Conservation (phyloP, 1,284 basidiomycete species). For the Papiliotrema terrestris region DNA sequence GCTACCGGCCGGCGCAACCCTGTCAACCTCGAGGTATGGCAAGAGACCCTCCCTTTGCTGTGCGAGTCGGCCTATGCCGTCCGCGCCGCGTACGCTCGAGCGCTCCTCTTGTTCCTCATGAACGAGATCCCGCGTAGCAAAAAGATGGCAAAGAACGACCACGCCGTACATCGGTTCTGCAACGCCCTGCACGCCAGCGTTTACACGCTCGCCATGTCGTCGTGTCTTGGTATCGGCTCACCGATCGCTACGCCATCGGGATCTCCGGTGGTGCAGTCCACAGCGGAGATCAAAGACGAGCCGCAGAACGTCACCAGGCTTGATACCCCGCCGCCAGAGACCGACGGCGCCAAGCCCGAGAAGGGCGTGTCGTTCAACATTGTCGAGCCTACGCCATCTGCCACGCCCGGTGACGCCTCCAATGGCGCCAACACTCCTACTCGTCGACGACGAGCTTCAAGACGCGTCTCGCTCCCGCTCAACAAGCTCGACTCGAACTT, state of each 20-base stretch:
- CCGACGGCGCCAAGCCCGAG: constrained; percentile 4
- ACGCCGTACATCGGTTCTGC: constrained; percentile 57
- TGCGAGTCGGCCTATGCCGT: constrained; percentile 71
- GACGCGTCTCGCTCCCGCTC: constrained; percentile 50
- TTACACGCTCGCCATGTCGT: constrained; percentile 70
- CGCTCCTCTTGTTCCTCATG: constrained; percentile 67
- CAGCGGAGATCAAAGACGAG: not conserved
- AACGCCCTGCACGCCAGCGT: constrained; percentile 72
- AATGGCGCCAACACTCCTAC: constrained; percentile 17
- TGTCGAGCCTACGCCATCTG: constrained; percentile 24
- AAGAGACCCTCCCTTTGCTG: constrained; percentile 77
- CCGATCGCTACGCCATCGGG: not conserved
- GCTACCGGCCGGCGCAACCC: constrained; percentile 58
- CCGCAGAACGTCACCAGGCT: not conserved
- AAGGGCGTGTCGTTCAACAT: constrained; percentile 39
- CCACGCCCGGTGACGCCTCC: constrained; percentile 11
- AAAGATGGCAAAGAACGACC: not conserved
- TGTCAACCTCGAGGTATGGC: constrained; percentile 78
- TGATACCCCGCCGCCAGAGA: not conserved
- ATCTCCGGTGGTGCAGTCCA: not conserved
- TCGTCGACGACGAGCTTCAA: constrained; percentile 17
- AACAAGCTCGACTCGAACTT: constrained; percentile 53
- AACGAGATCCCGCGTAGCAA: constrained; percentile 61
- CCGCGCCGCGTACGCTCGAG: constrained; percentile 70
- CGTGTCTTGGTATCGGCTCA: constrained; percentile 54